Evolutionary conservation across 805 yeast genomes (phyloP), one percentile per base, ranked within the genome.

Genomic region (Yarrowia phangngaensis): DNA sequence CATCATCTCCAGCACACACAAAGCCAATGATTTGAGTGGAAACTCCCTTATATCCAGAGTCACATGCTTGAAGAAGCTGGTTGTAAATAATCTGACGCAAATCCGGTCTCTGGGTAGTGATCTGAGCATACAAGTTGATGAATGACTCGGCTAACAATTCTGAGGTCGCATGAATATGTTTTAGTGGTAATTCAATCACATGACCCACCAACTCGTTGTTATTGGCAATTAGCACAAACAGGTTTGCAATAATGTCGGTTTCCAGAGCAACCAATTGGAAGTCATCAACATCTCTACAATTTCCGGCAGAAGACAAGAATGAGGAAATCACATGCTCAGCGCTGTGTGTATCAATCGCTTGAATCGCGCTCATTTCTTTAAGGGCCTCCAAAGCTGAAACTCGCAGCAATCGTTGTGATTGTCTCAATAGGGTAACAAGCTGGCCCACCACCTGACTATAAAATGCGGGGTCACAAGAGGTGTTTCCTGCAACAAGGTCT

Each of bases 401-500:
- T 6, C 65, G 54, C 14, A 62, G 47, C 8, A 55, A 41, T 4
- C 57, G 53, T 17, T 56, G 57, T 8, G 59, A 51, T 33, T 56
- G 60, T 2, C 55, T 41, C 41, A 61, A 32, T 16, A 56, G 38
- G 6, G 41, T 48, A 8, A 54, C 41, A 6, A 60, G 54, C 40
- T 53, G 56, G 11, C 22, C 33, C 6, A 55, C 51, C 8, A 52
- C 55, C 12, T 30, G 35, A 8, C 28, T 29, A n/a, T 54, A 46
- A 64, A 60, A 58, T 36, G 40, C 56, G 52, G 28, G 60, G 55
- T 20, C 31, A 35, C 56, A 33, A 8, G 29, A 35, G 3, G 53
- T 46, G 7, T 24, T 16, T 13, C 56, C 53, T 20, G 55, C 50
- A 1, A 35, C 35, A 0, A 51, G 28, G 13, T 46, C 59, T 53